These are phyloP conservation scores for Volvariella volvacea DNA, from an alignment of 1,284 basidiomycete genomes.

Conservation along the genomic window DNA sequence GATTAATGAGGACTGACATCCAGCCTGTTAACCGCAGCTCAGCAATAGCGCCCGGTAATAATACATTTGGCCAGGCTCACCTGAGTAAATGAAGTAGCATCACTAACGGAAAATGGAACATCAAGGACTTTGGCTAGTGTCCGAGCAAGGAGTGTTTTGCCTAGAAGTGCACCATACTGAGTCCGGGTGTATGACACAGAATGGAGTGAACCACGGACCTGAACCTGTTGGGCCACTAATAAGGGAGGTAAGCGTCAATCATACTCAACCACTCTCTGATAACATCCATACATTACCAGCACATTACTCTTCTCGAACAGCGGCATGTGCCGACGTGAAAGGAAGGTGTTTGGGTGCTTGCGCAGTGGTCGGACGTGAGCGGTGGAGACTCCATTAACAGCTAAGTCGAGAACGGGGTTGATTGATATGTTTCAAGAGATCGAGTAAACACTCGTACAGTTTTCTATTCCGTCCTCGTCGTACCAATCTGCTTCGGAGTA, in stretches of 20 bases:
- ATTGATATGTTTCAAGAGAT: background rate
- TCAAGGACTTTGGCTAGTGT: conserved; percentile 84
- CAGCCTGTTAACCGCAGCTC: conserved; percentile 43
- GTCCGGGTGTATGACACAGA: background rate
- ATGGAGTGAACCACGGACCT: conserved; percentile 34
- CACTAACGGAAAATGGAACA: conserved; percentile 86
- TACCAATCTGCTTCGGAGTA: conserved; percentile 35
- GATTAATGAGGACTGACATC: conserved; percentile 48
- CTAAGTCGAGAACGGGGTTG: background rate
- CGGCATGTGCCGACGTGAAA: conserved; percentile 39
- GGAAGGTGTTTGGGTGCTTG: conserved; percentile 28
- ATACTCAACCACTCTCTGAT: too few relatives aligned
- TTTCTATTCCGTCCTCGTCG: background rate
- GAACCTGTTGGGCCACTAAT: conserved; percentile 76
- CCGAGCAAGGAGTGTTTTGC: conserved; percentile 83
- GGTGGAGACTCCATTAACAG: conserved; percentile 30
- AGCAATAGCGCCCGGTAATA: background rate
- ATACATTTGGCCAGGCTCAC: conserved; percentile 27
- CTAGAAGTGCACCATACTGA: conserved; percentile 28
- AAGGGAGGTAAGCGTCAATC: conserved; percentile 9
- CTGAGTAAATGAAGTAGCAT: conserved; percentile 82
- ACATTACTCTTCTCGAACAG: conserved; percentile 93
- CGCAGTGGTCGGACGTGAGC: conserved; percentile 52
- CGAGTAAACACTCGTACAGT: background rate
- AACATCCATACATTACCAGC: conserved; percentile 64